Evolutionary conservation across 495 filamentous ascomycete species (phyloP).

Genomic region (Aspergillus ostianus): DNA sequence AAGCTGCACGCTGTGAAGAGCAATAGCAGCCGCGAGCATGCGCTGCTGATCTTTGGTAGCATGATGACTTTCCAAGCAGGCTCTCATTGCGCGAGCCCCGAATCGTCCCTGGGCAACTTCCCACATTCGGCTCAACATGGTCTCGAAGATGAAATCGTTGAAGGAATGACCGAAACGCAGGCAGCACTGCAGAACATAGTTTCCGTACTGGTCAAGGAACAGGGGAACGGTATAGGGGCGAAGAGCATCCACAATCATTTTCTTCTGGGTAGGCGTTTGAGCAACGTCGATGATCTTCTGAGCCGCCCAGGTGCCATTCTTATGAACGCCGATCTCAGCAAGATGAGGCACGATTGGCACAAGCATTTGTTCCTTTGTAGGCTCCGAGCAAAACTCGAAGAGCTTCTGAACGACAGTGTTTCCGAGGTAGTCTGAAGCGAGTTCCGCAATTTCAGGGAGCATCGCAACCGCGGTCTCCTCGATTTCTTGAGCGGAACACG

Average conservation of each 20-base stretch:
- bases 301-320: conserved; percentile 98
- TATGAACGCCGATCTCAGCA: conserved; percentile 95
- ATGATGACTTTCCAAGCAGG: conserved; percentile 95
- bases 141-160: conserved; percentile 97
- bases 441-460: conserved; percentile 93
- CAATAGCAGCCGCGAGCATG: conserved; percentile 91
- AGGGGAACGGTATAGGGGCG: conserved; percentile 82
- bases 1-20: conserved; percentile 92
- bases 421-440: conserved; percentile 91
- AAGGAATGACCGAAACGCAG: conserved; percentile 83
- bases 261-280: conserved; percentile 79
- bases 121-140: conserved; percentile 94
- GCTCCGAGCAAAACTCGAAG: conserved; percentile 92
- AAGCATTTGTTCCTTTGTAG: conserved; percentile 88
- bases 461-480: conserved; percentile 88
- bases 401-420: conserved; percentile 99
- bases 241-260: conserved; percentile 77
- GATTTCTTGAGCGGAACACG: conserved; percentile 79
- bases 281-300: conserved; percentile 99
- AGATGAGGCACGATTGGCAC: conserved; percentile 83
- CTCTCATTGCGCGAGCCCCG: conserved; percentile 92
- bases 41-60: conserved; percentile 93
- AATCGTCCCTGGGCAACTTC: conserved; percentile 91
- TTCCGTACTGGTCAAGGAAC: conserved; percentile 97
- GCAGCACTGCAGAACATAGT: conserved; percentile 96